A percentile compares a stretch with the other conserved stretches of the same genome.
Evolutionary conservation across 495 filamentous ascomycete genomes (phyloP).

Genomic region (Massariosphaeria phaeospora): DNA sequence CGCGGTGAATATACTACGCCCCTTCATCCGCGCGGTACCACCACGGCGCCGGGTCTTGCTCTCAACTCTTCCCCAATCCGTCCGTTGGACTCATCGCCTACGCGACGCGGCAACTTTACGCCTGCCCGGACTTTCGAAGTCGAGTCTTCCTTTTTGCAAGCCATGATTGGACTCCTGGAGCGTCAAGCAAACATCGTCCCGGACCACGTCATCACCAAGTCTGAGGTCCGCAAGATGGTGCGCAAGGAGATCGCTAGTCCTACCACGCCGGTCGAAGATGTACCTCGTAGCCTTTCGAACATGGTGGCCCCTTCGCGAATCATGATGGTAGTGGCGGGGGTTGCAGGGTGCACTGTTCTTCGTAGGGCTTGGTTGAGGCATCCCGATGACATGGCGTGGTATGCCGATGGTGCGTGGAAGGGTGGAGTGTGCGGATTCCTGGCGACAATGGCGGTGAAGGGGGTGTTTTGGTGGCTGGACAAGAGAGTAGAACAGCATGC

Average conservation of each 20-base stretch:
- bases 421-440: neutral
- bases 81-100: neutral
- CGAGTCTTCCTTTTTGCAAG: constrained; percentile 11
- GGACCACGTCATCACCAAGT: constrained; percentile 7
- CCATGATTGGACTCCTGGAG: constrained; percentile 10
- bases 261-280: too few species aligned
- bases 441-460: neutral
- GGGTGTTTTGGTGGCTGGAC: neutral
- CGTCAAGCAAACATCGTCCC: constrained; percentile 12
- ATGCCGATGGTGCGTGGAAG: neutral
- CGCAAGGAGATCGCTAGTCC: constrained; percentile 1
- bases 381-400: constrained; percentile 2
- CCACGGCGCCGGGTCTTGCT: neutral
- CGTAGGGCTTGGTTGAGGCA: neutral
- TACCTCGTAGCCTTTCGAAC: neutral
- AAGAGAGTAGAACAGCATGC: too few species aligned
- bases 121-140: constrained; percentile 7
- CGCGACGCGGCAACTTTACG: neutral
- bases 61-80: neutral
- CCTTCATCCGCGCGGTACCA: too few species aligned
- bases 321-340: neutral
- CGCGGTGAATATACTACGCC: too few species aligned
- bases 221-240: constrained; percentile 5
- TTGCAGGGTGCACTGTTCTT: neutral
- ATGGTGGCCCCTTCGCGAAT: neutral